Evolutionary conservation across 2,329 filamentous ascomycete species (phyloP).

Genomic region (Pyricularia grisea): DNA sequence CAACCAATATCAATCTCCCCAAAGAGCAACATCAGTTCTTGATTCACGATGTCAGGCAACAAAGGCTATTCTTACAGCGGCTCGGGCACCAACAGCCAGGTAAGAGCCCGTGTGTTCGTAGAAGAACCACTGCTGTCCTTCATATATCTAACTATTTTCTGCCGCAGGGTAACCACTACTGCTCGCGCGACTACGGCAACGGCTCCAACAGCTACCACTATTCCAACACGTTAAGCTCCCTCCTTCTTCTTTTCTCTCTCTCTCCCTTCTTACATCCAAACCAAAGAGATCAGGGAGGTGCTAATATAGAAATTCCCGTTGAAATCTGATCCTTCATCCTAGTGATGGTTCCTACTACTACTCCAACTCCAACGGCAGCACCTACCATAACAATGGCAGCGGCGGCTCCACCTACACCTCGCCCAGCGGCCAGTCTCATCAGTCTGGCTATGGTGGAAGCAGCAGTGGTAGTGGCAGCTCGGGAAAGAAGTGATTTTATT

Average conservation of each 20-base stretch:
- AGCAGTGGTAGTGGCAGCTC: constrained; percentile 1
- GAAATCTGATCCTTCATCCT: neutral
- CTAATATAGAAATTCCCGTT: too few species aligned
- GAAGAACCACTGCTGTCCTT: too few species aligned
- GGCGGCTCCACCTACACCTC: constrained; percentile 53
- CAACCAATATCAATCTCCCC: neutral
- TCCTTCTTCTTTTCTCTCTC: neutral
- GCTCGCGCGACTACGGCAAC: constrained; percentile 53
- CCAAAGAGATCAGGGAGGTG: neutral
- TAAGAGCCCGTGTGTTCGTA: constrained; percentile 18
- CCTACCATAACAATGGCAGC: constrained; percentile 54
- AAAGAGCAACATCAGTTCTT: neutral
- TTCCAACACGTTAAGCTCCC: constrained; percentile 45
- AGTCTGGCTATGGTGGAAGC: constrained; percentile 13
- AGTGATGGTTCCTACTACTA: constrained; percentile 66
- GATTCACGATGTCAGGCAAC: neutral
- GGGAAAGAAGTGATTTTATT: constrained; percentile 4
- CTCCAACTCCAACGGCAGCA: constrained; percentile 58
- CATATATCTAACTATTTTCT: too few species aligned
- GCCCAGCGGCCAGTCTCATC: constrained; percentile 29
- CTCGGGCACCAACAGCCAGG: constrained; percentile 55
- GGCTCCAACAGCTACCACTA: constrained; percentile 60
- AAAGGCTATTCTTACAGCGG: constrained; percentile 32
- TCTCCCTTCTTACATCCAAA: neutral
- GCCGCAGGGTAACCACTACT: constrained; percentile 57